phyloP scores from a whole-genome alignment of 257 asterid species.

The Schizonepeta tenuifolia region DNA sequence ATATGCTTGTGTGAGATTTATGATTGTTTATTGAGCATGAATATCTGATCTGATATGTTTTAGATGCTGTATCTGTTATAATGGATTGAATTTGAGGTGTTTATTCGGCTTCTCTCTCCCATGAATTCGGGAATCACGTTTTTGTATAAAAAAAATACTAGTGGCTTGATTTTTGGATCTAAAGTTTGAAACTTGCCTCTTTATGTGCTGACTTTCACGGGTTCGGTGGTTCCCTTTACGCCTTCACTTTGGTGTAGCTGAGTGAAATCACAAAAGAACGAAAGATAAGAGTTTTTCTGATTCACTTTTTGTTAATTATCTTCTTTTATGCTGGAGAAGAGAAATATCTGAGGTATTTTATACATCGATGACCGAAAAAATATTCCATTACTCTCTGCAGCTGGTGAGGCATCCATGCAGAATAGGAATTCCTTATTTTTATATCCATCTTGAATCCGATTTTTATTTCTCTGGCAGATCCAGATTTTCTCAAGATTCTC shows the following conservation, averaged over 20 bases:
- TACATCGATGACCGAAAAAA: background rate
- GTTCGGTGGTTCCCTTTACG: background rate
- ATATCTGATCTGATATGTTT: conserved; percentile 9
- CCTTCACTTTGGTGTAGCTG: background rate
- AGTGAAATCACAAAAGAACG: background rate
- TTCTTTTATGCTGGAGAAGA: background rate
- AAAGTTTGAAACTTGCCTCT: background rate
- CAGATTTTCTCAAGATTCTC: conserved; percentile 30
- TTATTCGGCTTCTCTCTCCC: background rate
- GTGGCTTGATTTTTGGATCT: conserved; percentile 28
- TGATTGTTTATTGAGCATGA: background rate
- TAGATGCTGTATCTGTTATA: conserved; percentile 9
- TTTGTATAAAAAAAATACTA: background rate
- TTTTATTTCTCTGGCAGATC: conserved; percentile 16
- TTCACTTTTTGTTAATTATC: background rate
- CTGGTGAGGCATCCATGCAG: conserved; percentile 32
- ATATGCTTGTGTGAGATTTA: background rate
- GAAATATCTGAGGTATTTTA: conserved; percentile 28
- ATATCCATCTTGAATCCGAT: conserved; percentile 14
- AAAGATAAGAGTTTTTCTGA: background rate
- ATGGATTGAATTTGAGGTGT: background rate
- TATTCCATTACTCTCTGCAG: background rate
- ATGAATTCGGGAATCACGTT: conserved; percentile 14
- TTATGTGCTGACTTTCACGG: conserved; percentile 9
- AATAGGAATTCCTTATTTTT: background rate